Evolutionary conservation across 257 asterid species (phyloP).

Genomic region (Capsicum pubescens): DNA sequence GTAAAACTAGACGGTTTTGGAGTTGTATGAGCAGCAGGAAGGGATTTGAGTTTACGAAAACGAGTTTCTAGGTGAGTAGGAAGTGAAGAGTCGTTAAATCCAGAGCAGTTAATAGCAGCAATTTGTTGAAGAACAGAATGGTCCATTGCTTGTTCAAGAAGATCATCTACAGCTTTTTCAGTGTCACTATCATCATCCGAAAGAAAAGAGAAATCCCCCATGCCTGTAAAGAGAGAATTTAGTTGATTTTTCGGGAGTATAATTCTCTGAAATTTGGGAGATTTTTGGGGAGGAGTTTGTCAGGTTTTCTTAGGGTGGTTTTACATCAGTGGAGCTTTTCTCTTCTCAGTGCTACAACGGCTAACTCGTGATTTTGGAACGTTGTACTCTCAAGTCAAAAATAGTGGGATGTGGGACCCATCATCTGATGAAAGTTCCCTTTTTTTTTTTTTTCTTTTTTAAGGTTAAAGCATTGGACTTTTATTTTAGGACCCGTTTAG

Average conservation of each 20-base stretch:
- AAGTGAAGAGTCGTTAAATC: conserved; percentile 64
- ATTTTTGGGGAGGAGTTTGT: neutral
- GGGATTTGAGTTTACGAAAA: conserved; percentile 79
- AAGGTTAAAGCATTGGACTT: too few species aligned
- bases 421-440: neutral
- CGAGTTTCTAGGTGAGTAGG: conserved; percentile 82
- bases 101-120: conserved; percentile 77
- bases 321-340: neutral
- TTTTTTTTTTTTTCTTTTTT: too few species aligned
- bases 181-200: conserved; percentile 91
- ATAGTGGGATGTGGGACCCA: conserved; percentile 16
- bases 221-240: conserved; percentile 25
- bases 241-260: neutral
- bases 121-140: conserved; percentile 74
- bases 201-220: conserved; percentile 67
- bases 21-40: conserved; percentile 51
- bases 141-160: conserved; percentile 81
- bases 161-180: conserved; percentile 76
- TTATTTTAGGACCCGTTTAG: too few species aligned
- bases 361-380: conserved; percentile 26
- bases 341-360: conserved; percentile 24
- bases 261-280: neutral
- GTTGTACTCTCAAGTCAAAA: neutral
- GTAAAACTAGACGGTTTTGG: conserved; percentile 37
- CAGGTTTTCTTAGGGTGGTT: neutral